Base-by-base conservation (phyloP, 1,139 yeast genomes). In the Kurtzmaniella quercitrusa region DNA sequence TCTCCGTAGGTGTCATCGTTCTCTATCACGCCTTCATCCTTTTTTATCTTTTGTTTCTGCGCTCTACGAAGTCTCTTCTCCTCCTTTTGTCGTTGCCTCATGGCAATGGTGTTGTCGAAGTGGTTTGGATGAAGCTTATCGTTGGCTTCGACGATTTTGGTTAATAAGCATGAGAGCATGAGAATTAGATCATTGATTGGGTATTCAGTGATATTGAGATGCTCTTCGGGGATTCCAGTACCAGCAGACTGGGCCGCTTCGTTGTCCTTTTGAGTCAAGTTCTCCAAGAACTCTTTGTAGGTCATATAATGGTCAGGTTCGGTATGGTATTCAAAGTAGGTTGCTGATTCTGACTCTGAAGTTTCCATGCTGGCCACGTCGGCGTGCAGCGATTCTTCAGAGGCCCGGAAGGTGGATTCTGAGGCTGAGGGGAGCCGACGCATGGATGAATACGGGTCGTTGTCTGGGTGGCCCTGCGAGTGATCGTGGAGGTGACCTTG, bases 71-170 rank as follows among this genome's bases (percentile, higher is more conserved):
- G 44, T 44, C 60, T 58, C 47, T 61, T 64, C 39, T 72, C 73
- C 50, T 62, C 74, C 54, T 66, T 71, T 51, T 64, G 61, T 48
- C 65, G 65, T 51, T 72, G 75, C 41, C 79, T 70, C 41, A 67
- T 67, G 42, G 77, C 75, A 36, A 73, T 67, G 34, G 77, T 73
- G 48, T 70, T 70, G 51, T 72, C 82, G 52, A 81, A 80, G 58
- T 81, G 86, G 50, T 82, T 83, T 2, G 91, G 89, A 56, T 85
- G 90, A 34, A 88, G 68, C 42, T 81, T 75, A 62, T 93, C 98
- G 64, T 93, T 93, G n/a, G 96, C 91, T 56, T 86, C 94, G 39
- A 91, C 85, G 39, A 93, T 90, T 59, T 87, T 88, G 49, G 88
- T 88, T 42, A 93, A 70, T 41, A 91, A 70, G 25, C 95, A 85